Evolutionary conservation across 2,329 filamentous ascomycete genomes (phyloP), one percentile per base, ranked within the genome.

Genomic region (Sarocladium kiliense): DNA sequence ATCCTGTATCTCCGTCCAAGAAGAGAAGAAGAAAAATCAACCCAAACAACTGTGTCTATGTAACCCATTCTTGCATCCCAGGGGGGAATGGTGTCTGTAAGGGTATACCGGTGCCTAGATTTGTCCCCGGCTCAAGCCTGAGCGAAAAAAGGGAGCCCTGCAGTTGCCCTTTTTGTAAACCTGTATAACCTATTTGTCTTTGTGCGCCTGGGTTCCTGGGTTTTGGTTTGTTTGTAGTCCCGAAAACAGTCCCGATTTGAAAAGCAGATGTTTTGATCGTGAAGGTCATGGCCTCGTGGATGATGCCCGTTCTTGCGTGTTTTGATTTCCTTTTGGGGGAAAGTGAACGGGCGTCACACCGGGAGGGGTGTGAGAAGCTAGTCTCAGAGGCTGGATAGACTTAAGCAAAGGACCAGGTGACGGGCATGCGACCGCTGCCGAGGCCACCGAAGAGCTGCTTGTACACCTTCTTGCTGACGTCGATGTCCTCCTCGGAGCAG

Each of bases 401-500:
- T 51, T 51, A 51, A 23, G 6, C 73, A 66, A 80, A 79, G 55
- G 63, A 75, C 79, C 80, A 83, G 27, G 64, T 62, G 53, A 74
- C 68, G 3, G 61, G 50, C 30, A 62, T 62, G 55, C 77, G 74
- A 26, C 80, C 80, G 32, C 67, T 63, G 21, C 61, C 70, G n/a
- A 78, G 68, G 12, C 69, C 65, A 55, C 71, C 76, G 51, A 73
- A 78, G 54, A 88, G 73, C 19, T 77, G 71, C n/a, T 63, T 59
- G 70, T 85, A 87, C 58, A 79, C 71, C 62, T 77, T 75, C 58
- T 75, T 70, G 60, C 79, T 82, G 61, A 87, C 76, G 64, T 91
- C 87, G 50, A 91, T 80, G 63, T 77, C 74, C 39, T 67, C 60
- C 32, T 63, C 54, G 50, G 53, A 64, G 69, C 89, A 94, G 62